phyloP scores from a whole-genome alignment of 805 yeast genomes.

The Kluyveromyces wickerhamii region DNA sequence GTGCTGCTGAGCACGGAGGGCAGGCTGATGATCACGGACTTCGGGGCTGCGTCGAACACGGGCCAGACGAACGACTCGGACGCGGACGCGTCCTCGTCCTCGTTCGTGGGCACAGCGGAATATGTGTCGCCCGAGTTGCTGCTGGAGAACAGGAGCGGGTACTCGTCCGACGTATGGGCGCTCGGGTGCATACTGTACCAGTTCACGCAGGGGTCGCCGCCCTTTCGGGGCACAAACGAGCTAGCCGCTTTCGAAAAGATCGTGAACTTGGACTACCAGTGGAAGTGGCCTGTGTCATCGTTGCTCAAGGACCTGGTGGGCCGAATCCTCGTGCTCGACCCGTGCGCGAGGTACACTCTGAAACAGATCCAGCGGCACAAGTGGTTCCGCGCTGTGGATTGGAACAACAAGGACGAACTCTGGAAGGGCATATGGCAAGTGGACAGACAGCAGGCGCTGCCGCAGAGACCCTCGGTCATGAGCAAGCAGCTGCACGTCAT shows the following conservation, averaged over 20 bases:
- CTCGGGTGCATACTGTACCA: conserved; percentile 84
- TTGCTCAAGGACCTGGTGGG: conserved; percentile 58
- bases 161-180: conserved; percentile 89
- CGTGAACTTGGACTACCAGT: conserved; percentile 63
- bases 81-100: conserved; percentile 37
- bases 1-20: conserved; percentile 77
- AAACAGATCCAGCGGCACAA: conserved; percentile 52
- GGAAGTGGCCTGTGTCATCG: conserved; percentile 55
- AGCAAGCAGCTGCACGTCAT: conserved; percentile 23
- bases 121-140: conserved; percentile 91
- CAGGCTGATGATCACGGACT: conserved; percentile 88
- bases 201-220: conserved; percentile 76
- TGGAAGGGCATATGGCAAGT: conserved; percentile 76
- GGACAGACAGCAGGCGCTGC: conserved; percentile 22
- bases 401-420: conserved; percentile 54
- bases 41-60: conserved; percentile 82
- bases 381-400: conserved; percentile 64
- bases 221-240: conserved; percentile 82
- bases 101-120: conserved; percentile 97
- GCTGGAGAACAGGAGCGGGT: conserved; percentile 70
- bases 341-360: conserved; percentile 54
- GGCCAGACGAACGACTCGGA: conserved; percentile 22
- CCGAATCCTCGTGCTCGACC: conserved; percentile 61
- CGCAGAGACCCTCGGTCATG: background rate
- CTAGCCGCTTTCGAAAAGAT: conserved; percentile 84